These are phyloP conservation scores for Aspergillus nidulans DNA, from an alignment of 495 filamentous ascomycete species.

Conservation along the genomic window DNA sequence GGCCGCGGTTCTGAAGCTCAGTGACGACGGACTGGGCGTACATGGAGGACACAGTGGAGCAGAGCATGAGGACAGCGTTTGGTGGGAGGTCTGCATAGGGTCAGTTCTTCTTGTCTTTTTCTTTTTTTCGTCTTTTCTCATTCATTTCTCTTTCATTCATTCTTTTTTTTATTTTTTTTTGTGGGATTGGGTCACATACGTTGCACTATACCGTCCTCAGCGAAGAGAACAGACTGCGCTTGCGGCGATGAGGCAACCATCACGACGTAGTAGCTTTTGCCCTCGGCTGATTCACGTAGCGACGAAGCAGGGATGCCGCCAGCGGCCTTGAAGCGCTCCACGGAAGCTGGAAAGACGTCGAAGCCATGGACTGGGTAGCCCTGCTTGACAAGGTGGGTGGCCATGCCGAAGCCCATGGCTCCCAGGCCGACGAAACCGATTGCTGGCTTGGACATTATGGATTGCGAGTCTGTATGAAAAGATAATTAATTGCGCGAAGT, in stretches of 20 bases:
- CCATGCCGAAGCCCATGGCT: slow-evolving; percentile 89
- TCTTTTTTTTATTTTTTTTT: neutral
- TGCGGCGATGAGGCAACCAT: slow-evolving; percentile 79
- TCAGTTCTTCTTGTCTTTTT: no score
- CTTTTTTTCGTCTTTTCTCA: no score
- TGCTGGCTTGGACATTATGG: slow-evolving; percentile 41
- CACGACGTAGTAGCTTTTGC: slow-evolving; percentile 59
- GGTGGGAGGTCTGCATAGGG: slow-evolving; percentile 39
- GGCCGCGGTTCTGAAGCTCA: slow-evolving; percentile 48
- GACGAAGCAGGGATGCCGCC: slow-evolving; percentile 60
- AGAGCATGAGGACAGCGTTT: slow-evolving; percentile 62
- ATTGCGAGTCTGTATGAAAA: neutral
- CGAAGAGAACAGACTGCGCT: slow-evolving; percentile 61
- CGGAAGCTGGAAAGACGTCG: slow-evolving; percentile 68
- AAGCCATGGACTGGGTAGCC: slow-evolving; percentile 68
- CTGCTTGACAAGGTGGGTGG: slow-evolving; percentile 66
- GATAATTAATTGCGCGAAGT: no score
- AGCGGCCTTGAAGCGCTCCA: slow-evolving; percentile 63
- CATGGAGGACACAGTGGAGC: slow-evolving; percentile 68
- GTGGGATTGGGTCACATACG: slow-evolving; percentile 1
- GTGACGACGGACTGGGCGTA: slow-evolving; percentile 58
- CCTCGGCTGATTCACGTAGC: slow-evolving; percentile 58
- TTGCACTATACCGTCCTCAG: slow-evolving; percentile 53
- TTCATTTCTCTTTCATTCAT: no score
- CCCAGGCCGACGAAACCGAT: slow-evolving; percentile 80